phyloP scores from a whole-genome alignment of 2,329 filamentous ascomycete genomes.

The Colletotrichum sp. region DNA sequence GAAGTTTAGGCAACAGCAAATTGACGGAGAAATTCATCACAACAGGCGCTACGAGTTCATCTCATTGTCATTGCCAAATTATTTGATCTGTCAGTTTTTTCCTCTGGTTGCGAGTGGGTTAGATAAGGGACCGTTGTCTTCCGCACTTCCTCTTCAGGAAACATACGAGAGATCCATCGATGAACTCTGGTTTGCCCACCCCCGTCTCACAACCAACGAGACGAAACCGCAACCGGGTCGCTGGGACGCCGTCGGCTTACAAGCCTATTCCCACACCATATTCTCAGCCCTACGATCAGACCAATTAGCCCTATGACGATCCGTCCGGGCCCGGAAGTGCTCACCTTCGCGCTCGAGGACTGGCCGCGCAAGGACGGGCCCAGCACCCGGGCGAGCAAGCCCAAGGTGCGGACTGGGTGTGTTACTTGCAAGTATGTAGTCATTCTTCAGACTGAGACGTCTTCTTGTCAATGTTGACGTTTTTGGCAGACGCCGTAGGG shows the following conservation, averaged over 20 bases:
- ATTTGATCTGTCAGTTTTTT: background rate
- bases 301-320: background rate
- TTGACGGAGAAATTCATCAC: background rate
- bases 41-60: background rate
- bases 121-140: background rate
- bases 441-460: background rate
- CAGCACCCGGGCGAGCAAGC: constrained; percentile 16
- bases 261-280: background rate
- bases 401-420: constrained; percentile 24
- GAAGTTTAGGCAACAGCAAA: background rate
- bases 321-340: background rate
- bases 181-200: background rate
- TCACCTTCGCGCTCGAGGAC: constrained; percentile 14
- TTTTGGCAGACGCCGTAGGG: background rate
- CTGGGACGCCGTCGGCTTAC: background rate
- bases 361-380: constrained; percentile 9
- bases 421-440: constrained; percentile 19
- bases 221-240: background rate
- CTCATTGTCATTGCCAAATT: background rate
- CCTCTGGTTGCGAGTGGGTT: background rate
- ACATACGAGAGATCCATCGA: background rate
- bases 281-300: background rate
- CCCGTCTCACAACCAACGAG: background rate
- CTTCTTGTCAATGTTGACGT: background rate
- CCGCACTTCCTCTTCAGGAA: background rate